Evolutionary conservation across 352 stramenopile genomes (phyloP).

Genomic region (Thraustochytrium striatum): DNA sequence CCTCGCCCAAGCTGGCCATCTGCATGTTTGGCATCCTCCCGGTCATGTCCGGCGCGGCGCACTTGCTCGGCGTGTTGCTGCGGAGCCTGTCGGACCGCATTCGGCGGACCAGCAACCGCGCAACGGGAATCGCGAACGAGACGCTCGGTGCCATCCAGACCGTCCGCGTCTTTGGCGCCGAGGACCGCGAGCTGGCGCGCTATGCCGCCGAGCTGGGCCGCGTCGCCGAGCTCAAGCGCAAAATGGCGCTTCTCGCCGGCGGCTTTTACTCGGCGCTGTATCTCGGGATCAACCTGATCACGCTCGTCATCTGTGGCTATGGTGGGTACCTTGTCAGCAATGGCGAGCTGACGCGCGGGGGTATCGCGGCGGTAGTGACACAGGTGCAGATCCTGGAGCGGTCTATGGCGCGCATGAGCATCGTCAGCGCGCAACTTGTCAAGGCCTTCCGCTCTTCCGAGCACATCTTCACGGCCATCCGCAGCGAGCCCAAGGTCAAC

Average conservation of each 20-base stretch:
- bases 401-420: slow-evolving; percentile 35
- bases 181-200: slow-evolving; percentile 22
- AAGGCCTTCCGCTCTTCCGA: slow-evolving; percentile 36
- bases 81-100: slow-evolving; percentile 48
- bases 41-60: slow-evolving; percentile 58
- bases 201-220: slow-evolving; percentile 36
- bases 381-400: slow-evolving; percentile 45
- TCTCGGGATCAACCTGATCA: slow-evolving; percentile 43
- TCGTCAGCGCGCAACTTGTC: slow-evolving; percentile 14
- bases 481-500: slow-evolving; percentile 35
- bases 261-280: slow-evolving; percentile 27
- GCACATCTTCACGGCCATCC: slow-evolving; percentile 49
- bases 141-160: slow-evolving; percentile 57
- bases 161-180: slow-evolving; percentile 54
- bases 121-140: slow-evolving; percentile 58
- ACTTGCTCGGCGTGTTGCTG: slow-evolving; percentile 52
- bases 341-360: slow-evolving; percentile 30
- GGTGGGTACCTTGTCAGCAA: slow-evolving; percentile 25
- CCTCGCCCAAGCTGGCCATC: slow-evolving; percentile 64
- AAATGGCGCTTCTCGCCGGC: slow-evolving; percentile 22
- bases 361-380: slow-evolving; percentile 33
- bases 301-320: slow-evolving; percentile 40
- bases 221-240: slow-evolving; percentile 36
- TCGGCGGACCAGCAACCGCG: slow-evolving; percentile 54
- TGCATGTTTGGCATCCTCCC: slow-evolving; percentile 65